Evolutionary conservation across 192 early-diverging fungal genomes (phyloP), one percentile per base, ranked within the genome.

Genomic region (Jimgerdemannia lactiflua): DNA sequence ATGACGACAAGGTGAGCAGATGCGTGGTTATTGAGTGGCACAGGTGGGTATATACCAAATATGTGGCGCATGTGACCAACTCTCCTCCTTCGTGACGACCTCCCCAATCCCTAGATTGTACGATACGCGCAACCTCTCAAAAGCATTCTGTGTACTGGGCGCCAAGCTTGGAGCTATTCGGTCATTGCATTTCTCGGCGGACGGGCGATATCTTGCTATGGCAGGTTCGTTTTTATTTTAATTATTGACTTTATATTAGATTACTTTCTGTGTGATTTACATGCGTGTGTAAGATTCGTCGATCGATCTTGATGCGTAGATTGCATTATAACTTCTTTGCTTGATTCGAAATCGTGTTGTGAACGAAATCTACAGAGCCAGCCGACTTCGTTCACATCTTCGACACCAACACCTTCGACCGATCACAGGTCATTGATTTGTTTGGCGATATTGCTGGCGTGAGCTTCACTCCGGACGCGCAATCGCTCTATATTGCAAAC

Each of bases 381-480:
- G 84, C 84, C 72, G 91, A 93, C 70, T 93, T 87, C 82, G 89
- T 93, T n/a, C 90, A 92, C 70, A 68, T 92, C 44, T 78, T 85
- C 59, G 89, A 91, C 70, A 72, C 86, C 3, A 64, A 68, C 3
- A 67, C 74, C 40, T 82, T 74, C 59, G 72, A 74, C 42, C 76
- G 66, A 44, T 81, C 82, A 43, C 92, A 93, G 81, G 81, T 87
- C 4, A 81, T 93, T 65, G 92, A 93, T 75, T 87, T 93, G 71
- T 92, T 92, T 84, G 92, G 92, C 9, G 91, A 93, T 67, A 89
- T 93, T 72, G 78, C 90, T 2, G 92, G 92, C 3, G 80, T 90
- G n/a, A 63, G 77, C 67, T 86, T 91, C 64, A 85, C 84, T 4
- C 88, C 87, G 14, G 88, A 83, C 49, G 86, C 84, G 9, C 78